Percentiles rank a stretch among this genome's conserved stretches.
Conservation (phyloP, 805 yeast species). For the Candida sithepensis region DNA sequence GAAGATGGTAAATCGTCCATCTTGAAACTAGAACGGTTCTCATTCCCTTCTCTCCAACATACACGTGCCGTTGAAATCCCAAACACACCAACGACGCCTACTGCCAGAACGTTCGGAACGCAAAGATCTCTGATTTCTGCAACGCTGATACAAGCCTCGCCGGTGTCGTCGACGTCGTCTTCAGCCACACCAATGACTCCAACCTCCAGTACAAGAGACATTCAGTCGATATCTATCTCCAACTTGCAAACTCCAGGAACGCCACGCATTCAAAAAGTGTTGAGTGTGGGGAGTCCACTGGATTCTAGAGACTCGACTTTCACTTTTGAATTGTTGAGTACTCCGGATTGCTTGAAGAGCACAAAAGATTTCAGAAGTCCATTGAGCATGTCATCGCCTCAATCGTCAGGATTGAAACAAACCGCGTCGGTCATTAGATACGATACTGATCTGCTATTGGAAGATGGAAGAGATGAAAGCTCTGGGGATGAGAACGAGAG, state of each 20-base stretch:
- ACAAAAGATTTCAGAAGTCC: not conserved
- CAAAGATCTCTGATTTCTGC: not conserved
- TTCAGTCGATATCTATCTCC: not conserved
- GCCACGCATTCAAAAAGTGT: constrained; percentile 14
- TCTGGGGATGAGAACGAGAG: not conserved
- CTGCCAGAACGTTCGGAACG: not conserved
- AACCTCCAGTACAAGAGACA: not conserved
- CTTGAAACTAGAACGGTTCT: constrained; percentile 15
- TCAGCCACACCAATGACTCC: constrained; percentile 10
- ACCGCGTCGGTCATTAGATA: not conserved
- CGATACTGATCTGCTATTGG: not conserved
- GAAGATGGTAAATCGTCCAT: constrained; percentile 1
- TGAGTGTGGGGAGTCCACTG: constrained; percentile 20
- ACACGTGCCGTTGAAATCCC: not conserved
- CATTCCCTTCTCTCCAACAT: constrained; percentile 9
- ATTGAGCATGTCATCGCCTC: not conserved
- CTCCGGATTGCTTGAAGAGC: constrained; percentile 15
- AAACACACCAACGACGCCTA: not conserved
- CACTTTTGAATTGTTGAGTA: constrained; percentile 20
- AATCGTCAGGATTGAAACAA: not conserved
- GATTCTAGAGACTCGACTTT: constrained; percentile 27
- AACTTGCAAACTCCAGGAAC: not conserved
- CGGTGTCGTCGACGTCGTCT: not conserved
- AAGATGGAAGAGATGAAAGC: not conserved
- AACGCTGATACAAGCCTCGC: not conserved